Evolutionary conservation across 306 rosid species (phyloP).

Genomic region (Fragaria iinumae): DNA sequence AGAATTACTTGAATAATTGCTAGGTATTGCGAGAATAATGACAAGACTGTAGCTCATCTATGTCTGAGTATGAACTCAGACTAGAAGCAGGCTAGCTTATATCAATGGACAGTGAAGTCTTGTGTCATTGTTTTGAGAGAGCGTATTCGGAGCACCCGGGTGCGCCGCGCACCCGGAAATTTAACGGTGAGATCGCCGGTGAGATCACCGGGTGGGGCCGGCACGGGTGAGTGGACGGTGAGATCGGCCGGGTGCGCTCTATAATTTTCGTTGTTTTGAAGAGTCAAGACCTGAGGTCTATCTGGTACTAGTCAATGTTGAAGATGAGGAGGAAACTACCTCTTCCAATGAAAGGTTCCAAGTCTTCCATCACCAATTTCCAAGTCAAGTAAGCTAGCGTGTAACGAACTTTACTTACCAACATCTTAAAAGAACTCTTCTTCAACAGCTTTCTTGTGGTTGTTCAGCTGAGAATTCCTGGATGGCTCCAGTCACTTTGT

Average conservation of each 20-base stretch:
- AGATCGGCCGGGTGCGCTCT: too few relatives aligned
- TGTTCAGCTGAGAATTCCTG: background rate
- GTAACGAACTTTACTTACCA: background rate
- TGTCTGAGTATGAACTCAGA: too few relatives aligned
- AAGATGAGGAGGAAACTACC: constrained; percentile 9
- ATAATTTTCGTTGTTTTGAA: too few relatives aligned
- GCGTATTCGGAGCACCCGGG: too few relatives aligned
- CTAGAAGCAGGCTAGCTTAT: background rate
- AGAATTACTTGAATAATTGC: background rate
- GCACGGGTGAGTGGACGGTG: too few relatives aligned
- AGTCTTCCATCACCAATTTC: background rate
- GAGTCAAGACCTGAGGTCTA: background rate
- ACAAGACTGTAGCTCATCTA: background rate
- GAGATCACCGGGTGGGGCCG: too few relatives aligned
- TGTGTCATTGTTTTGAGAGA: background rate
- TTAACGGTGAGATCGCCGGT: too few relatives aligned
- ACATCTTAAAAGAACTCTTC: background rate
- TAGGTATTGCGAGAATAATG: background rate
- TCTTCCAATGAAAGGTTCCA: background rate
- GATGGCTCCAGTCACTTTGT: constrained; percentile 15
- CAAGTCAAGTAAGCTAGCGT: background rate
- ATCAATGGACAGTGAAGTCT: background rate
- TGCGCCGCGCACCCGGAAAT: too few relatives aligned
- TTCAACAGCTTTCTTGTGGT: background rate
- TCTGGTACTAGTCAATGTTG: background rate